Percentiles rank a stretch among this genome's conserved stretches.
These are phyloP conservation scores for Cutaneotrichosporon dermatis DNA, from an alignment of 1,284 basidiomycete genomes.

Conservation along the genomic window DNA sequence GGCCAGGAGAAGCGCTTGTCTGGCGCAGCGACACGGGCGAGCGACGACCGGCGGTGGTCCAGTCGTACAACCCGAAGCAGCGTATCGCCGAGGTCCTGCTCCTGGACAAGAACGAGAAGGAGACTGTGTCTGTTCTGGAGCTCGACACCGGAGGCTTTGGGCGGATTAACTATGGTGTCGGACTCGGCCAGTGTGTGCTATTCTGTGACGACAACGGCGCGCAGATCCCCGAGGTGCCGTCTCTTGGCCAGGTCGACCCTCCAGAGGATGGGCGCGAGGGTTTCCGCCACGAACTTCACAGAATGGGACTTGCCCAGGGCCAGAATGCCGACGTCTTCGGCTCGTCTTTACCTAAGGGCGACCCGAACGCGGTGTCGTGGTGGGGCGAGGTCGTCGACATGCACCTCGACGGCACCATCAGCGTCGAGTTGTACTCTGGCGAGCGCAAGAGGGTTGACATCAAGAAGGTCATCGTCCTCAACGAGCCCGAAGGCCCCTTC, in stretches of 20 bases:
- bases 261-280: constrained; percentile 21
- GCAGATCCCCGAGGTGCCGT: constrained; percentile 33
- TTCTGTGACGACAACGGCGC: constrained; percentile 49
- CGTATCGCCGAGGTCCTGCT: constrained; percentile 58
- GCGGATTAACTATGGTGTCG: constrained; percentile 63
- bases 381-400: constrained; percentile 50
- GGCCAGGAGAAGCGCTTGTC: constrained; percentile 88
- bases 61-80: constrained; percentile 66
- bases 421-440: constrained; percentile 42
- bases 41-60: constrained; percentile 66
- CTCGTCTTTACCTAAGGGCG: constrained; percentile 18
- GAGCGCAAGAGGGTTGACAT: constrained; percentile 19
- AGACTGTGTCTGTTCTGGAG: constrained; percentile 77
- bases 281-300: constrained; percentile 24
- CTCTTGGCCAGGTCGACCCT: constrained; percentile 34
- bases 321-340: constrained; percentile 10
- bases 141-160: constrained; percentile 61
- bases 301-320: constrained; percentile 17
- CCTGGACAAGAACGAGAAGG: constrained; percentile 46
- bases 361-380: constrained; percentile 45
- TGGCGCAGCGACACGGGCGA: constrained; percentile 70
- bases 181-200: constrained; percentile 77
- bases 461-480: constrained; percentile 27
- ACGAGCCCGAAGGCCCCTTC: constrained; percentile 30
- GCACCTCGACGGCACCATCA: constrained; percentile 45